Conservation (phyloP, 1,139 yeast species). For the Candida mesenterica region DNA sequence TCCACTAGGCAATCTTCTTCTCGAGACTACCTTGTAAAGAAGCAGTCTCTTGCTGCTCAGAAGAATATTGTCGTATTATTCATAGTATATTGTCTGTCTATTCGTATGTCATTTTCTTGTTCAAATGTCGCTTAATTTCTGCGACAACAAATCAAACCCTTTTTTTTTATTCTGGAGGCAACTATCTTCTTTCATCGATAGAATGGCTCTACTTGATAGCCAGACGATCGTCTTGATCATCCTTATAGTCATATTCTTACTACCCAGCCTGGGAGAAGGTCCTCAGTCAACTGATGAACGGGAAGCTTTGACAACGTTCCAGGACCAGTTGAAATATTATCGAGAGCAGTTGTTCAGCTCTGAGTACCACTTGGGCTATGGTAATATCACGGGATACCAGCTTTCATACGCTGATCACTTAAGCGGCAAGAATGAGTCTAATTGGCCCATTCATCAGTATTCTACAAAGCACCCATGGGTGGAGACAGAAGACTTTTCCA, state of each 20-base stretch:
- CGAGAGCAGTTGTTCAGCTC: slow-evolving; percentile 36
- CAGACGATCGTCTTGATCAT: slow-evolving; percentile 1
- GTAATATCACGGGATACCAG: slow-evolving; percentile 71
- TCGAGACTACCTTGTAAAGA: too few species aligned
- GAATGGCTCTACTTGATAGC: slow-evolving; percentile 2
- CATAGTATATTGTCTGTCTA: too few species aligned
- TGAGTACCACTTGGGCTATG: slow-evolving; percentile 55
- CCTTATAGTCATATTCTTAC: slow-evolving; percentile 2
- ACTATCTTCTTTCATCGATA: too few species aligned
- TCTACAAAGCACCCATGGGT: slow-evolving; percentile 46
- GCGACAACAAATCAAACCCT: too few species aligned
- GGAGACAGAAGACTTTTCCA: slow-evolving; percentile 53
- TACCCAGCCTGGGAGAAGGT: not conserved
- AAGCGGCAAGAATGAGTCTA: slow-evolving; percentile 39
- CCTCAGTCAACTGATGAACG: slow-evolving; percentile 7
- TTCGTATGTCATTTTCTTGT: too few species aligned
- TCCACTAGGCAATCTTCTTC: too few species aligned
- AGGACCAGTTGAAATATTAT: slow-evolving; percentile 31
- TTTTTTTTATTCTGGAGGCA: too few species aligned
- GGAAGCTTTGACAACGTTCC: slow-evolving; percentile 27
- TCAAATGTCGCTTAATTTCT: too few species aligned
- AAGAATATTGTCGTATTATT: too few species aligned
- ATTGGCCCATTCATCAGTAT: slow-evolving; percentile 57
- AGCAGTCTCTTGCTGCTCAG: too few species aligned
- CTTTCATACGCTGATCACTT: slow-evolving; percentile 58